Percentiles rank a stretch among this genome's conserved stretches.
Conservation (phyloP, 2,329 filamentous ascomycete species). For the Zarea fungicola region DNA sequence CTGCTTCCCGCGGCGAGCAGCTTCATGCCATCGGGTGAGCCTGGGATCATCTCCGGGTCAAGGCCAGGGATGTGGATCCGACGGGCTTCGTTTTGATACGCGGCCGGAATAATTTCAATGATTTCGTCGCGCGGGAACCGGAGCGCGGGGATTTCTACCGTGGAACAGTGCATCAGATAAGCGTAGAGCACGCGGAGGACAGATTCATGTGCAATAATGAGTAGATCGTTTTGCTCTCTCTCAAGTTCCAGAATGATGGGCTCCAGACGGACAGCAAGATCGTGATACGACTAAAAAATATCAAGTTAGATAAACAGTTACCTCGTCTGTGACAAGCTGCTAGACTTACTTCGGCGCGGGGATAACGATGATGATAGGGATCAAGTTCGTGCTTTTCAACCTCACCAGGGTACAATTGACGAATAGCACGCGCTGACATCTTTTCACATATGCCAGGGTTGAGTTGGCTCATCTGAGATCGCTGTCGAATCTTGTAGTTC, state of each 20-base stretch:
- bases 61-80: slow-evolving; percentile 76
- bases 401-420: slow-evolving; percentile 80
- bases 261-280: slow-evolving; percentile 94
- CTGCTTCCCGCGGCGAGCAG: slow-evolving; percentile 59
- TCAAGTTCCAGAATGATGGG: slow-evolving; percentile 97
- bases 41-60: slow-evolving; percentile 63
- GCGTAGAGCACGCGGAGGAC: slow-evolving; percentile 96
- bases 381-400: slow-evolving; percentile 89
- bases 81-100: slow-evolving; percentile 94
- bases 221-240: slow-evolving; percentile 92
- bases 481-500: slow-evolving; percentile 82
- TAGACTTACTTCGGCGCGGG: slow-evolving; percentile 72
- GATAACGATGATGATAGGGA: slow-evolving; percentile 95
- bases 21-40: slow-evolving; percentile 74
- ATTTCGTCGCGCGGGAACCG: slow-evolving; percentile 96
- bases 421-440: slow-evolving; percentile 78
- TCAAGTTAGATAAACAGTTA: background rate
- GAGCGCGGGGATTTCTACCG: slow-evolving; percentile 86
- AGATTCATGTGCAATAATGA: slow-evolving; percentile 97
- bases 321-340: background rate
- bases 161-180: slow-evolving; percentile 97
- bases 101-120: slow-evolving; percentile 96
- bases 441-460: slow-evolving; percentile 96
- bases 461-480: slow-evolving; percentile 94
- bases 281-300: slow-evolving; percentile 85